Evolutionary conservation across 179 eudicot genomes (phyloP).

Genomic region (Drosera spatulata): DNA sequence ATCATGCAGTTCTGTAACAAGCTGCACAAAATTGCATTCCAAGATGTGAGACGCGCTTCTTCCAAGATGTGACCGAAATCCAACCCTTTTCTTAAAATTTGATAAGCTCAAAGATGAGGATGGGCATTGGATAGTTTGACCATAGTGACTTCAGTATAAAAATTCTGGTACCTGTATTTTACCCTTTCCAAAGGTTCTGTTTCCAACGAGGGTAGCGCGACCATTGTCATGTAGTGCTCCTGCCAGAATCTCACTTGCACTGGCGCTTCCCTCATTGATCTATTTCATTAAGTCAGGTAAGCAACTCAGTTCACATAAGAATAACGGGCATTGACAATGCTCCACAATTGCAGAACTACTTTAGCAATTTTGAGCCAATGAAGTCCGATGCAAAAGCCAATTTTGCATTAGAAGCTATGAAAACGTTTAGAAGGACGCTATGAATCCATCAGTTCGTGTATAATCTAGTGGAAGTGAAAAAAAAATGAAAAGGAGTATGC

Average conservation of each 20-base stretch:
- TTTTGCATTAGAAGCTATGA: no score
- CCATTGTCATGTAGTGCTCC: conserved; percentile 95
- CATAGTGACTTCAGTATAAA: not conserved
- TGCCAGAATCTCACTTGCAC: conserved; percentile 93
- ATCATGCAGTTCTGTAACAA: conserved; percentile 78
- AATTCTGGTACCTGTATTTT: conserved; percentile 58
- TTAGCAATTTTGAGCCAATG: not conserved
- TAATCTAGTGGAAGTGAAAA: no score
- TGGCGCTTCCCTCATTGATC: conserved; percentile 97
- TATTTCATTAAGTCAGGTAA: conserved; percentile 10
- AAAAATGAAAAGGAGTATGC: no score
- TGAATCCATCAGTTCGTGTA: no score
- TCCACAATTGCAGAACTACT: not conserved
- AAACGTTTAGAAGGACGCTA: no score
- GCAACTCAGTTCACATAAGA: not conserved
- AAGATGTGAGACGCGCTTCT: not conserved
- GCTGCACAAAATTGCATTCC: conserved; percentile 25
- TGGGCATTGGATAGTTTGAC: no score
- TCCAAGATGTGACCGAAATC: not conserved
- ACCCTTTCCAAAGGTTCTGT: conserved; percentile 87
- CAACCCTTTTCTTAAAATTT: no score
- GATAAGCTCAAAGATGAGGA: no score
- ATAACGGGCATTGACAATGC: no score
- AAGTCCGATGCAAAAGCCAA: not conserved
- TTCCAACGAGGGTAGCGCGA: conserved; percentile 80